Conservation (phyloP, 2,329 filamentous ascomycete species). For the Aspergillus caelatus region DNA sequence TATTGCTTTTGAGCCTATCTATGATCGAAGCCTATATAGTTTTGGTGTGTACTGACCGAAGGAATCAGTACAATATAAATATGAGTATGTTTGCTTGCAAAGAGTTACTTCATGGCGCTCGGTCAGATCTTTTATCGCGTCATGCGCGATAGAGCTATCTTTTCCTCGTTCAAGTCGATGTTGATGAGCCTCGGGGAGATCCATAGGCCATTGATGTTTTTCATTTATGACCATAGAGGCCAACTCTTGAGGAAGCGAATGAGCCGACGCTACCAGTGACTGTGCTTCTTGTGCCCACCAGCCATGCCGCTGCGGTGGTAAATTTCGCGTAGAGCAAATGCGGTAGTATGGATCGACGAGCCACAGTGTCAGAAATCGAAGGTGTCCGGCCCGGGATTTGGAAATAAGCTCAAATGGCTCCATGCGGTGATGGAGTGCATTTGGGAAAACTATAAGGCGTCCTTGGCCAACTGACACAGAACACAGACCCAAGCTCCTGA, state of each 20-base stretch:
- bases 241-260: neutral
- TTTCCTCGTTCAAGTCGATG: neutral
- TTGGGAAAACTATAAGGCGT: constrained; percentile 17
- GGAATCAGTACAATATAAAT: too few relatives aligned
- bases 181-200: neutral
- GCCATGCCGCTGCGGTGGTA: constrained; percentile 15
- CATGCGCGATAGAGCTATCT: neutral
- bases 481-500: constrained; percentile 18
- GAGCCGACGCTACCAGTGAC: neutral
- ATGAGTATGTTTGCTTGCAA: too few relatives aligned
- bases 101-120: neutral
- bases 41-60: too few relatives aligned
- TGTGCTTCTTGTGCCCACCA: constrained; percentile 36
- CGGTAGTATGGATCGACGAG: constrained; percentile 19
- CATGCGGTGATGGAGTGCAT: constrained; percentile 12
- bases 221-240: neutral
- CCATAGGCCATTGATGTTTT: neutral
- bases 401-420: constrained; percentile 14
- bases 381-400: constrained; percentile 11
- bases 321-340: constrained; percentile 17
- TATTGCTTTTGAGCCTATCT: too few relatives aligned
- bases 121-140: neutral
- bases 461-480: constrained; percentile 10
- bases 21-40: too few relatives aligned
- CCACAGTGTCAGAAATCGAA: constrained; percentile 14